Evolutionary conservation across 345 rosid species (phyloP), one percentile per base, ranked within the genome.

Genomic region (Bruguiera parviflora): DNA sequence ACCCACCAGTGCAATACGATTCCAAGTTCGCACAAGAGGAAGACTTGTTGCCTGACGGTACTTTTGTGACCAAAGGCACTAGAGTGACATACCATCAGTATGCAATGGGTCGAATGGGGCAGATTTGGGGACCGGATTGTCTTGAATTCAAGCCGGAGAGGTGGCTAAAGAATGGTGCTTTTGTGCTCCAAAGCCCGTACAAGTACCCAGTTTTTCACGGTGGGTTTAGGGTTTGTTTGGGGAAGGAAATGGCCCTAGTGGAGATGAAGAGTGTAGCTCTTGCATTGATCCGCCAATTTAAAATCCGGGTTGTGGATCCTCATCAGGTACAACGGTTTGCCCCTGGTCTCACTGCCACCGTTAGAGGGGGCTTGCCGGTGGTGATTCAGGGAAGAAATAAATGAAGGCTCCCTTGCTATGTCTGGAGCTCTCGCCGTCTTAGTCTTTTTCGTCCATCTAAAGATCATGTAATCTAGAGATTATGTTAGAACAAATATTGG

Each of bases 271-370:
- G 77, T 49, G 89, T 75, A 31, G 89, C 78, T 27, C 66, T 76
- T 21, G 82, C 89, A 0, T 21, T 89, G 6, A 55, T 87, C 20
- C 70, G 80, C 29, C 71, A 58, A 65, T 89, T 83, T 63, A 70
- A 76, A 6, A 59, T 84, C 35, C 82, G 72, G 69, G 74, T 83
- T 18, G 60, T 60, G 53, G 76, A 78, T 49, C 77, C 80, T 11
- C 20, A 19, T 39, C 78, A 74, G 21, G 56, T 32, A 0, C 82
- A 79, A 0, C 78, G 74, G 72, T 94, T 91, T 47, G 76, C 83
- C 3, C 88, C 98, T 0, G 96, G 98, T 24, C 85, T 94, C 5
- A 88, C 97, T 0, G 91, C 97, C 58, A 89, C 89, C 32, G 76
- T 94, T 53, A 75, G 75, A 18, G 97, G 96, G 31, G 98, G 98